phyloP scores from a whole-genome alignment of 345 rosid genomes.

The Gossypium stocksii region DNA sequence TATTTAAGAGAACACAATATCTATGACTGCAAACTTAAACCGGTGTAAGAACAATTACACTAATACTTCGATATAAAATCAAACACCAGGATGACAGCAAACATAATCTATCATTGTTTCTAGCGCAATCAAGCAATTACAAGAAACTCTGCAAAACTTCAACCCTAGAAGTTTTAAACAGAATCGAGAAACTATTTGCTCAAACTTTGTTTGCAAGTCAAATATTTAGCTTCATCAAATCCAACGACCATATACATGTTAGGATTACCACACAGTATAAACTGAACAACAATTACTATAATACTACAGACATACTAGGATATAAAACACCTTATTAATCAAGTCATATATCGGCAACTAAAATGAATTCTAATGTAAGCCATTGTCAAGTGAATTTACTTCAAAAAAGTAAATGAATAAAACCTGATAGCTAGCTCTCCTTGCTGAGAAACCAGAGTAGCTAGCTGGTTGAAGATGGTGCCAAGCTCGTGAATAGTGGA shows the following conservation, averaged over 20 bases:
- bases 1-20: background rate
- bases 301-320: background rate
- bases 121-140: background rate
- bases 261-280: background rate
- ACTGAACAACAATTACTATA: background rate
- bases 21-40: background rate
- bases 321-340: background rate
- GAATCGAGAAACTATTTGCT: too few relatives aligned
- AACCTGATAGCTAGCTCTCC: conserved; percentile 13
- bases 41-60: background rate
- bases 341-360: background rate
- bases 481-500: conserved; percentile 13
- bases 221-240: background rate
- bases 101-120: background rate
- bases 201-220: background rate
- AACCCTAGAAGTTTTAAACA: too few relatives aligned
- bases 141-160: too few relatives aligned
- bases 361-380: background rate
- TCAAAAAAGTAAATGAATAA: background rate
- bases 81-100: background rate
- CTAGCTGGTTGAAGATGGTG: conserved; percentile 11
- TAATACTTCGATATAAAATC: background rate
- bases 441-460: conserved; percentile 13
- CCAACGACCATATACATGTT: background rate
- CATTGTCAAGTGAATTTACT: background rate